These are phyloP conservation scores for Dioszegia hungarica DNA, from an alignment of 768 basidiomycete genomes.

Conservation along the genomic window DNA sequence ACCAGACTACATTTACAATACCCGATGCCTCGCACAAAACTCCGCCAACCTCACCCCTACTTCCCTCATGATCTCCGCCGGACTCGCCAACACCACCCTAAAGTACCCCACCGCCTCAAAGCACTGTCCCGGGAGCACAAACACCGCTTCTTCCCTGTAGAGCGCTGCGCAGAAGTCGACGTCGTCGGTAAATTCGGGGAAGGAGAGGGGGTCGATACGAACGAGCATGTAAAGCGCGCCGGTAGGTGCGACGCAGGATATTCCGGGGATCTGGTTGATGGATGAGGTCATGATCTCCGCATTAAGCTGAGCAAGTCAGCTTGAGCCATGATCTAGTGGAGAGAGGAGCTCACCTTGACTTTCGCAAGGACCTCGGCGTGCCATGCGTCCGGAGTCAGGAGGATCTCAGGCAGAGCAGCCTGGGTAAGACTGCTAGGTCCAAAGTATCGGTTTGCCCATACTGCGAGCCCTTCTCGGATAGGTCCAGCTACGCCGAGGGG, in stretches of 20 bases:
- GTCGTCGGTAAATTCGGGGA: slow-evolving; percentile 34
- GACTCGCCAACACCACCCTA: slow-evolving; percentile 38
- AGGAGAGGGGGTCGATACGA: slow-evolving; percentile 23
- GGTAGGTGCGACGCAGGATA: slow-evolving; percentile 24
- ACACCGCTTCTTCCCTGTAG: slow-evolving; percentile 42
- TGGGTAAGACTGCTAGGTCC: slow-evolving; percentile 45
- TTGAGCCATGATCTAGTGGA: not conserved
- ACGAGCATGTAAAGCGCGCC: slow-evolving; percentile 46
- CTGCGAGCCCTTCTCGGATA: slow-evolving; percentile 36
- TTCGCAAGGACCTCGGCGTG: slow-evolving; percentile 37
- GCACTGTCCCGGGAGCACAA: slow-evolving; percentile 43
- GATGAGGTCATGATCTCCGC: slow-evolving; percentile 30
- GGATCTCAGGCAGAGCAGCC: slow-evolving; percentile 38
- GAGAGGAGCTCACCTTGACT: slow-evolving; percentile 27
- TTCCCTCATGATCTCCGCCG: slow-evolving; percentile 38
- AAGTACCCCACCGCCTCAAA: slow-evolving; percentile 42
- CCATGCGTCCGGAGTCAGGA: slow-evolving; percentile 34
- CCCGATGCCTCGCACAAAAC: slow-evolving; percentile 23
- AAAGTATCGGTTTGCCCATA: slow-evolving; percentile 47
- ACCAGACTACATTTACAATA: too few relatives aligned
- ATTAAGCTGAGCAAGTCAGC: slow-evolving; percentile 16
- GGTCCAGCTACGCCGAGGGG: slow-evolving; percentile 39
- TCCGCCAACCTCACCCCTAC: slow-evolving; percentile 32
- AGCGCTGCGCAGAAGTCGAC: slow-evolving; percentile 43
- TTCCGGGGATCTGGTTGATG: slow-evolving; percentile 29